Base-by-base conservation (phyloP, 352 stramenopile species). In the Phytophthora rubi region DNA sequence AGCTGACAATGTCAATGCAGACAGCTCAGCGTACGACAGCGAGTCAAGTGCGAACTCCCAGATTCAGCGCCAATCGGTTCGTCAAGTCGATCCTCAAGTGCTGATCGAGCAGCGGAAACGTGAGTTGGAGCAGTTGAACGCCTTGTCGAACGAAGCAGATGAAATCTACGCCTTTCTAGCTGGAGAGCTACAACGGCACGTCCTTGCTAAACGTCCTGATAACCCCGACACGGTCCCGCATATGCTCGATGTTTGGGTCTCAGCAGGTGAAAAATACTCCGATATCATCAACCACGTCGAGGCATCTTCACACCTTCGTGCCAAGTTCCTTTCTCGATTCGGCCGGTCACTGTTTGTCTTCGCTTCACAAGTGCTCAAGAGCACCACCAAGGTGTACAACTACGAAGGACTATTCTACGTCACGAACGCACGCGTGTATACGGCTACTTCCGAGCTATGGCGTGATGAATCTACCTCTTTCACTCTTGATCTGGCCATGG, bases 191-290 rank as follows among this genome's bases (percentile, higher is more conserved):
- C 72, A 86, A 51, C 78, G 67, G 0, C 60, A 80, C n/a, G n/a
- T 53, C 10, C 39, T 74, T 23, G 53, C 77, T 16, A 75, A 83
- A 15, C 65, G 72, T 23, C 58, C 79, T 0, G 68, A 89, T 60
- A 45, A 56, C 6, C 53, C 70, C 2, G 70, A 80, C 7, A 77
- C 71, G 0, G 72, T 92, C 9, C 75, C 79, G 12, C 80, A 89
- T 53, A 86, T 93, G 68, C 69, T 91, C 16, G 83, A 92, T 32
- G 81, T 90, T 4, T 90, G 81, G 84, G 76, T 87, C 18, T 73
- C 83, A 4, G 84, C 86, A 8, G 79, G 82, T 3, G 81, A 92
- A 70, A 90, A 87, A n/a, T 91, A 93, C 39, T 76, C 85, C 1
- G 72, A 89, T 15, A 82, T 83, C 7, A 75, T 93, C 30, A 73